These are phyloP conservation scores for Cyclotella cryptica DNA, from an alignment of 108 stramenopile species.

Conservation along the genomic window DNA sequence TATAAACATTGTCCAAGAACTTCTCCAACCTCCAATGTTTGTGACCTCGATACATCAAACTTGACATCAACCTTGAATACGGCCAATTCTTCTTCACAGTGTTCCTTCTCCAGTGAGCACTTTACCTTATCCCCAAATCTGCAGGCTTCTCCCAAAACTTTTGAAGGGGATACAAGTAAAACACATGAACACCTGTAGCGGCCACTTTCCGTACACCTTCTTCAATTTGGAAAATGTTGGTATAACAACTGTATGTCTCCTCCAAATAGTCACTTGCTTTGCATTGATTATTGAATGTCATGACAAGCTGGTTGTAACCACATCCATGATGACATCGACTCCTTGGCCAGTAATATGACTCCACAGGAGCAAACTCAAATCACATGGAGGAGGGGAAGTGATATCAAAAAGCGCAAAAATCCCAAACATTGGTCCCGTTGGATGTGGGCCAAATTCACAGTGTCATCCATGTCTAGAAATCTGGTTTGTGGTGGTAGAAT, in stretches of 20 bases:
- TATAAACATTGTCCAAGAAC: constrained; percentile 4
- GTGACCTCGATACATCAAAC: constrained; percentile 23
- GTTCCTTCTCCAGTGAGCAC: constrained; percentile 1
- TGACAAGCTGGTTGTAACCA: background rate
- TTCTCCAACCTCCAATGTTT: constrained; percentile 4
- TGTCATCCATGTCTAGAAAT: background rate
- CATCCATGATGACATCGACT: background rate
- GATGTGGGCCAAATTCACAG: background rate
- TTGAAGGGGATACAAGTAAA: constrained; percentile 17
- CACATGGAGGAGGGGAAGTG: background rate
- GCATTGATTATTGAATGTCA: background rate
- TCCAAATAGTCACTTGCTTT: background rate
- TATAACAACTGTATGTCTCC: background rate
- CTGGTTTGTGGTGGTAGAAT: background rate
- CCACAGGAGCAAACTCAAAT: background rate
- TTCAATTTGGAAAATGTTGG: constrained; percentile 1
- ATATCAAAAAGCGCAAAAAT: background rate
- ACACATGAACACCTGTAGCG: background rate
- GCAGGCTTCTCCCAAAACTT: constrained; percentile 24
- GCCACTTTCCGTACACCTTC: background rate
- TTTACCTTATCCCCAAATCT: constrained; percentile 24
- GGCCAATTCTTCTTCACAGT: constrained; percentile 16
- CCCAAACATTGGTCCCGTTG: background rate
- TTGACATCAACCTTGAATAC: constrained; percentile 4
- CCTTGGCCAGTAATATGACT: background rate